Conservation (phyloP, 257 asterid genomes). For the Phtheirospermum japonicum region DNA sequence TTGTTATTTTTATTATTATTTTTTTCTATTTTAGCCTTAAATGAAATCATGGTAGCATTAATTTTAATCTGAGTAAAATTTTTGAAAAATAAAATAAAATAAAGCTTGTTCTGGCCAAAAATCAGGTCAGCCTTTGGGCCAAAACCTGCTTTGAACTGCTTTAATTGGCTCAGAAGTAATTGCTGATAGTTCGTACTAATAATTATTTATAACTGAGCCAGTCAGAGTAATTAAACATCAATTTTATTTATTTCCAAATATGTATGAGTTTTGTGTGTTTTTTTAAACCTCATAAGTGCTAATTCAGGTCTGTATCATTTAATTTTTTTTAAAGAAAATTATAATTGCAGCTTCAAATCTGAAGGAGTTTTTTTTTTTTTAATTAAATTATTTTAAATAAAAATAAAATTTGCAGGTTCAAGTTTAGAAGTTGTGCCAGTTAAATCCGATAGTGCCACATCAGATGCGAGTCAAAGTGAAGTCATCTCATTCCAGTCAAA, state of each 20-base stretch:
- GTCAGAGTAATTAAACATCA: neutral
- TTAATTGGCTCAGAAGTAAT: slow-evolving; percentile 23
- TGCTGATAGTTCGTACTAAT: slow-evolving; percentile 2
- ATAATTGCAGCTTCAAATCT: no score
- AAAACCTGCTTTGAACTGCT: slow-evolving; percentile 21
- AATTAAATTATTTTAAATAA: neutral
- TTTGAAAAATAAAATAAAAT: no score
- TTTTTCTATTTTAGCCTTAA: neutral
- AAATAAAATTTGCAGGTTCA: slow-evolving; percentile 29
- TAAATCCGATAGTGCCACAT: slow-evolving; percentile 31
- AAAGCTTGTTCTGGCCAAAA: neutral
- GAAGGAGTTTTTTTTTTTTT: no score
- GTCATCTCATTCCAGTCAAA: slow-evolving; percentile 30
- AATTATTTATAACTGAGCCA: neutral
- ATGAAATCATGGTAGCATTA: neutral
- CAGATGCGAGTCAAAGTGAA: slow-evolving; percentile 31
- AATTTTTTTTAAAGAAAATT: no score
- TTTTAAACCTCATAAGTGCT: no score
- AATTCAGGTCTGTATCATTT: no score
- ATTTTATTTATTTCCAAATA: neutral
- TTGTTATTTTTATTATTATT: slow-evolving; percentile 7
- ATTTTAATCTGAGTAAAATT: neutral
- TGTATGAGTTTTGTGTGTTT: no score
- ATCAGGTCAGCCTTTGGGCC: slow-evolving; percentile 20
- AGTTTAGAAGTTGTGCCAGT: slow-evolving; percentile 31